Conservation (phyloP, 768 basidiomycete species). For the Neoboletus magnificus region DNA sequence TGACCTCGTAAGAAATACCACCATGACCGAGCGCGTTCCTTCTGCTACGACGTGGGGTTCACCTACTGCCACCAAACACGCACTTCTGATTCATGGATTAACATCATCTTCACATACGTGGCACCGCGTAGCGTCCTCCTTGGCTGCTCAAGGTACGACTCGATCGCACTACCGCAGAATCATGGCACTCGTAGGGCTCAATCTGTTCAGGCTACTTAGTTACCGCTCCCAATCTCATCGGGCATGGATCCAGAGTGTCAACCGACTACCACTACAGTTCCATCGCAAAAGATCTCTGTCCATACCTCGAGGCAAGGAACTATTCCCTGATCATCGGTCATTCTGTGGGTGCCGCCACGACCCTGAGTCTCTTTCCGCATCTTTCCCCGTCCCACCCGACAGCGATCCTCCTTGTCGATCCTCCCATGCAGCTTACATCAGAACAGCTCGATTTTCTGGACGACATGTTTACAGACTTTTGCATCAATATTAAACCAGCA, state of each 20-base stretch:
- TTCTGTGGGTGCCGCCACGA: slow-evolving; percentile 9
- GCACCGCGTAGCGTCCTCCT: slow-evolving; percentile 14
- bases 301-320: slow-evolving; percentile 12
- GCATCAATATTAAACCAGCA: background rate
- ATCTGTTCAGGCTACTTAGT: slow-evolving; percentile 18
- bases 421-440: background rate
- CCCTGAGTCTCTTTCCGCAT: slow-evolving; percentile 7
- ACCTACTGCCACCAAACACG: slow-evolving; percentile 21
- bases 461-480: background rate
- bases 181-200: background rate
- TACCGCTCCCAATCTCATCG: slow-evolving; percentile 21
- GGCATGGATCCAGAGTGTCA: slow-evolving; percentile 13
- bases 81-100: slow-evolving; percentile 27
- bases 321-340: slow-evolving; percentile 21
- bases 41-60: slow-evolving; percentile 24
- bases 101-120: slow-evolving; percentile 20
- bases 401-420: slow-evolving; percentile 19
- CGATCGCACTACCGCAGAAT: too few relatives aligned
- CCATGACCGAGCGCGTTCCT: slow-evolving; percentile 15
- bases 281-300: slow-evolving; percentile 15
- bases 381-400: slow-evolving; percentile 9
- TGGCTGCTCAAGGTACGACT: slow-evolving; percentile 17
- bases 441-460: background rate
- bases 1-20: too few relatives aligned
- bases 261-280: slow-evolving; percentile 11